Base-by-base conservation (phyloP, 2,329 filamentous ascomycete species). In the Neopestalotiopsis sp. region DNA sequence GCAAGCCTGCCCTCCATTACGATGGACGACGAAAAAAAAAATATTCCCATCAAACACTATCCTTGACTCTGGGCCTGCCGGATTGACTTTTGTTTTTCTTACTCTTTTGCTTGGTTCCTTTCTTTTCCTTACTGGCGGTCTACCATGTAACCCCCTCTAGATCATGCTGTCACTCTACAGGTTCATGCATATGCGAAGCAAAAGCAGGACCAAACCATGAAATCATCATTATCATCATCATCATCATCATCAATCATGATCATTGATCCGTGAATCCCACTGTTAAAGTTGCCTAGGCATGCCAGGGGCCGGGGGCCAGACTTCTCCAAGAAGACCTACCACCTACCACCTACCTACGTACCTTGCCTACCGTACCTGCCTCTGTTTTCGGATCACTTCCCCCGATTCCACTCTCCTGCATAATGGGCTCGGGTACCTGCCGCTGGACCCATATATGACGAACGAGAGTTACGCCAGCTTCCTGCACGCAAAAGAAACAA, bases 1-100 rank as follows among this genome's bases (percentile, higher is more conserved):
- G 34, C 34, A 38, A 10, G 24, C 24, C 34, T 38, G 34, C 34
- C 34, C 34, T 10, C 34, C 70, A n/a, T 78, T 76, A 38, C 76
- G 78, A 64, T 6, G 42, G 42, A 63, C 13, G 28, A 57, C 69
- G 58, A 70, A 67, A 38, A n/a, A n/a, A 12, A 65, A 1, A 34
- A 12, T 38, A 10, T 38, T 38, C 10, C 34, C 34, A 28, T 28
- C 34, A 38, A 38, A 38, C 34, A 38, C 34, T 38, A 38, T 38
- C 34, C 34, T 38, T 38, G 34, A 38, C 34, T 38, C 34, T 38
- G 6, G 45, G 45, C n/a, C 17, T 53, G 10, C 20, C 7, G 45
- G 9, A 53, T 53, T n/a, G 45, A 53, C 17, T 20, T 28, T 53
- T 53, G 17, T 53, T 53, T 20, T 53, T 49, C 42, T 53, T 53